Evolutionary conservation across 306 rosid genomes (phyloP), one percentile per base, ranked within the genome.

Genomic region (Glycyrrhiza uralensis): DNA sequence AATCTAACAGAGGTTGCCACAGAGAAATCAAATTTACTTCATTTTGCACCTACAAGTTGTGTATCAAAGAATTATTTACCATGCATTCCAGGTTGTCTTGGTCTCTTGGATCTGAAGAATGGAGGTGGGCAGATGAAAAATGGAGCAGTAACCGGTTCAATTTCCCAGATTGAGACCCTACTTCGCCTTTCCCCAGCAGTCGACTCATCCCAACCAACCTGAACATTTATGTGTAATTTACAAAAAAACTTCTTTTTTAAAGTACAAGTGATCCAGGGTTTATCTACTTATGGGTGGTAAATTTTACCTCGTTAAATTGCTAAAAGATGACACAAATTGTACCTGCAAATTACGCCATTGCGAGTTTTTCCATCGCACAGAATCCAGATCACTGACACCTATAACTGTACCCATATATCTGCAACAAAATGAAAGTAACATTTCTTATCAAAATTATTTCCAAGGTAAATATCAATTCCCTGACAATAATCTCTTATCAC

Each of bases 131-230:
- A 94, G 46, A 94, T 86, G 86, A 87, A 94, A 86, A 94, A 94
- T 51, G 97, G 97, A 80, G 99, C 96, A 62, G 94, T 89, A 50
- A 91, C 99, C 0, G 99, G 99, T 82, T 94, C 99, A 20, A 94
- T 89, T 84, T 94, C 99, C 99, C 99, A 94, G 29, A 94, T 68
- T 13, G 99, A 94, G 39, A 94, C 99, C 77, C 97, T 78, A 67
- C 84, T 84, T 22, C 91, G 88, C 79, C 93, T 82, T 83, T 94
- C 99, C 74, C 99, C 99, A 24, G 95, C 90, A 35, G 91, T 88
- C 39, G 99, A 89, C 83, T 94, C 99, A 74, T 94, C 99, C 99
- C 99, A 94, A 54, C 99, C 99, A 66, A 94, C 97, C 99, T 94
- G 79, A 32, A 35, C 33, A 80, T 33, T 60, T 30, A 74, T 13